Evolutionary conservation across 805 yeast species (phyloP).

Genomic region (Debaryomyces hansenii): DNA sequence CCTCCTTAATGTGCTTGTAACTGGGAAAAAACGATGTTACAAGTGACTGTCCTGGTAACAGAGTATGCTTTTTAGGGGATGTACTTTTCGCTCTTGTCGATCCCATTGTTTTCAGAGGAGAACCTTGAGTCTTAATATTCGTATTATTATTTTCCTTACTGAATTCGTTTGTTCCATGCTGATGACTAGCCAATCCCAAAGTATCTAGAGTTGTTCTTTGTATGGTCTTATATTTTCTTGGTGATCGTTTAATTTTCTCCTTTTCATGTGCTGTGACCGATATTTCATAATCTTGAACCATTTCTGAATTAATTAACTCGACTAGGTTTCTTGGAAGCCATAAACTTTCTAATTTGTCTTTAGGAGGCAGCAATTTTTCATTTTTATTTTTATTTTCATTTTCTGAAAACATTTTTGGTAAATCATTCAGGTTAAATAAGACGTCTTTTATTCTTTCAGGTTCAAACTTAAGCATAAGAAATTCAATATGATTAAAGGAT

Average conservation of each 20-base stretch:
- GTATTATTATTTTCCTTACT: not conserved
- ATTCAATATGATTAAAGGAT: constrained; percentile 12
- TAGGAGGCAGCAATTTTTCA: not conserved
- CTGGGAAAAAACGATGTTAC: not conserved
- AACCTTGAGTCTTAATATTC: too few relatives aligned
- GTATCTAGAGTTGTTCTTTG: constrained; percentile 30
- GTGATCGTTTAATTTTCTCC: constrained; percentile 9
- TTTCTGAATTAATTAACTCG: constrained; percentile 10
- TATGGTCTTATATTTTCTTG: constrained; percentile 12
- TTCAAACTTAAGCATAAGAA: constrained; percentile 20
- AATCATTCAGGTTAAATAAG: not conserved
- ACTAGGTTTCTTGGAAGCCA: constrained; percentile 23
- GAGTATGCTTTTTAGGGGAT: not conserved
- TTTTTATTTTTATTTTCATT: not conserved
- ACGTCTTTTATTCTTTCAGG: constrained; percentile 2
- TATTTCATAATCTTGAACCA: constrained; percentile 12
- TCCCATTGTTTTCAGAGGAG: not conserved
- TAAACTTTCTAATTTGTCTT: constrained; percentile 6
- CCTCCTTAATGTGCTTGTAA: not conserved
- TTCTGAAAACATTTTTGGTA: not conserved
- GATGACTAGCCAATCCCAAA: constrained; percentile 1
- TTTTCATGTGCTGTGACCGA: constrained; percentile 2
- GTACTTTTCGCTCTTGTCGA: not conserved
- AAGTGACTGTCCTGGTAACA: constrained; percentile 1
- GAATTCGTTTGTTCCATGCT: too few relatives aligned